Conservation (phyloP, 306 rosid genomes). For the Corylus avellana region DNA sequence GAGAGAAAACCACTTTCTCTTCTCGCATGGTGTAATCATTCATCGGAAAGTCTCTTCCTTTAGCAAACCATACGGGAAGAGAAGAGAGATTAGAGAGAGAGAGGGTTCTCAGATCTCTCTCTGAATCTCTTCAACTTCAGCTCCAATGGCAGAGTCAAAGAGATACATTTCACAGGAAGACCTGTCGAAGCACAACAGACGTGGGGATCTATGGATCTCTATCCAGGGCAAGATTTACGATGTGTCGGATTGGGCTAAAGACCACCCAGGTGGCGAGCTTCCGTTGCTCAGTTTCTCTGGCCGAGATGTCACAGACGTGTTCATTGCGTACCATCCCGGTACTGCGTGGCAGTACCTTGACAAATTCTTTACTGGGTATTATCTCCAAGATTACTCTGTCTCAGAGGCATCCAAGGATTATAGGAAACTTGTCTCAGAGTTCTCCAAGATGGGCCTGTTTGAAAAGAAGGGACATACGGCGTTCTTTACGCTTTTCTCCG, state of each 20-base stretch:
- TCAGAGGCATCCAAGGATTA: constrained; percentile 74
- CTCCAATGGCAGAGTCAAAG: constrained; percentile 31
- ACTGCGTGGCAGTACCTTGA: constrained; percentile 62
- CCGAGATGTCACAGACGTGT: constrained; percentile 75
- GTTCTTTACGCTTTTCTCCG: constrained; percentile 22
- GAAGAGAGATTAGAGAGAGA: background rate
- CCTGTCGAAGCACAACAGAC: constrained; percentile 45
- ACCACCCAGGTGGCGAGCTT: constrained; percentile 74
- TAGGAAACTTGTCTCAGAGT: constrained; percentile 55
- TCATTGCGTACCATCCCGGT: constrained; percentile 74
- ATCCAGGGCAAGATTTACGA: constrained; percentile 73
- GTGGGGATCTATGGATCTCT: constrained; percentile 70
- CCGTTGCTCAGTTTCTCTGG: constrained; percentile 62
- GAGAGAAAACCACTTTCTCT: background rate
- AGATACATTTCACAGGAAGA: constrained; percentile 54
- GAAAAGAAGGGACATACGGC: constrained; percentile 63
- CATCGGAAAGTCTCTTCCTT: constrained; percentile 3
- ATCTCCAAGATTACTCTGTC: constrained; percentile 46
- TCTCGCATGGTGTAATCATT: background rate
- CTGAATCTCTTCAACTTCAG: background rate
- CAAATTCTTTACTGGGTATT: constrained; percentile 58
- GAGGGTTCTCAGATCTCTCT: constrained; percentile 4
- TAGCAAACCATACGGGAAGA: constrained; percentile 7
- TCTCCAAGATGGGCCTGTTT: constrained; percentile 56
- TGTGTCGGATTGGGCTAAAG: constrained; percentile 53